Evolutionary conservation across 2,329 filamentous ascomycete species (phyloP).

Genomic region (Stemphylium vesicarium): DNA sequence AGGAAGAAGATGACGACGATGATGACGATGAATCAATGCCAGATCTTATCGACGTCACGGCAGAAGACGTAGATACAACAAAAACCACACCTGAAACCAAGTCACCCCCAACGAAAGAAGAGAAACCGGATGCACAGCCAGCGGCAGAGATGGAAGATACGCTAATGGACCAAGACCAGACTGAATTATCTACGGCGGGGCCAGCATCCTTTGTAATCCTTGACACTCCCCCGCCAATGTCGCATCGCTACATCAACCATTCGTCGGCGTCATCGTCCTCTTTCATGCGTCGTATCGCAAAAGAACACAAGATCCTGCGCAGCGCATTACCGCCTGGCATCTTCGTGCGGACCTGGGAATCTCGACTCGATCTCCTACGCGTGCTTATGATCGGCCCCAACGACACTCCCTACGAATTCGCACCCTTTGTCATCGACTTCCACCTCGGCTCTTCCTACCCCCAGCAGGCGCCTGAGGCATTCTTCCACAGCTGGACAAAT

Average conservation of each 20-base stretch:
- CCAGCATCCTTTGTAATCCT: conserved; percentile 45
- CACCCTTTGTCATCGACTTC: conserved; percentile 67
- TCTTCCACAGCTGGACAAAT: conserved; percentile 66
- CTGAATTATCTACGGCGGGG: conserved; percentile 10
- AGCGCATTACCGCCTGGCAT: conserved; percentile 62
- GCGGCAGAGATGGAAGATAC: conserved; percentile 2
- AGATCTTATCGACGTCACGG: conserved; percentile 26
- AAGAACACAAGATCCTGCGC: conserved; percentile 65
- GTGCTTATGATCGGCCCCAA: conserved; percentile 64
- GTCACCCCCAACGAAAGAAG: conserved; percentile 27
- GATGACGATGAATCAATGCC: conserved; percentile 44
- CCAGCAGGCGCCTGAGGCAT: conserved; percentile 58
- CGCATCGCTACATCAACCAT: conserved; percentile 50
- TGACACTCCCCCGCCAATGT: conserved; percentile 40
- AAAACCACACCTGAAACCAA: conserved; percentile 45
- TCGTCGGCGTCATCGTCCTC: conserved; percentile 50
- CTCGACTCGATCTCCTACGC: conserved; percentile 63
- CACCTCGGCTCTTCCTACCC: conserved; percentile 60
- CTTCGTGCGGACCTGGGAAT: conserved; percentile 66
- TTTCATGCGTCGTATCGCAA: conserved; percentile 59
- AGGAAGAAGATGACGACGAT: conserved; percentile 41
- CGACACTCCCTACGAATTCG: conserved; percentile 66
- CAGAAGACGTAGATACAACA: conserved; percentile 37
- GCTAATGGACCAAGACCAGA: conserved; percentile 12
- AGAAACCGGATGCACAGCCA: conserved; percentile 20